Evolutionary conservation across 805 yeast genomes (phyloP), one percentile per base, ranked within the genome.

Genomic region (Candida wancherniae): DNA sequence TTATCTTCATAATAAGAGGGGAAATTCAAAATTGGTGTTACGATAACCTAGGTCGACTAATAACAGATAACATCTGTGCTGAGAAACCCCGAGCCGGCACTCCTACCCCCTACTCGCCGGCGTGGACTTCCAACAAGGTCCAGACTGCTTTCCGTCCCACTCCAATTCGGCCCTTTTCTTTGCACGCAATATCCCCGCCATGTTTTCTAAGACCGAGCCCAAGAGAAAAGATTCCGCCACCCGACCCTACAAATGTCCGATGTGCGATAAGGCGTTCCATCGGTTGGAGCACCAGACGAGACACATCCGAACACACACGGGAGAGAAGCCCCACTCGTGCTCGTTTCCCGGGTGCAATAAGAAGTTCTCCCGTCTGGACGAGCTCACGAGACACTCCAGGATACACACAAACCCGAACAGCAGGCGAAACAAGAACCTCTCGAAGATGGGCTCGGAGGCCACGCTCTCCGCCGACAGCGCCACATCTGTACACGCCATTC

Each of bases 311-410:
- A 81, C 87, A 9, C 90, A 81, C 48, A 81, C 90, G 0, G 90
- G 90, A 15, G 88, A 82, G 48, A 80, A 78, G 51, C 90, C 90
- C 3, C 87, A 81, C 53, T 71, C 70, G n/a, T 81, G 88, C 56
- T 70, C 76, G 16, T 81, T 69, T 43, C 81, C 82, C 0, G 83
- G 83, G 0, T 81, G 90, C 53, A 61, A 67, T 34, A 81, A 81
- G 57, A 65, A 71, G 37, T 81, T 81, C 48, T 71, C 81, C 27
- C 61, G 90, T 34, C 73, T 80, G 18, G 90, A 81, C 53, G 90
- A 81, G 50, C 60, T 81, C 31, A 81, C 86, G 9, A 68, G 90
- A 50, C 90, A 81, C 52, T 63, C 73, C 28, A 64, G 87, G 37
- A 81, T 80, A 36, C 88, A 82, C 53, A 75, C 78, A 15, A 80